These are phyloP conservation scores for Thraustotheca clavata DNA, from an alignment of 352 stramenopile genomes.

Conservation along the genomic window DNA sequence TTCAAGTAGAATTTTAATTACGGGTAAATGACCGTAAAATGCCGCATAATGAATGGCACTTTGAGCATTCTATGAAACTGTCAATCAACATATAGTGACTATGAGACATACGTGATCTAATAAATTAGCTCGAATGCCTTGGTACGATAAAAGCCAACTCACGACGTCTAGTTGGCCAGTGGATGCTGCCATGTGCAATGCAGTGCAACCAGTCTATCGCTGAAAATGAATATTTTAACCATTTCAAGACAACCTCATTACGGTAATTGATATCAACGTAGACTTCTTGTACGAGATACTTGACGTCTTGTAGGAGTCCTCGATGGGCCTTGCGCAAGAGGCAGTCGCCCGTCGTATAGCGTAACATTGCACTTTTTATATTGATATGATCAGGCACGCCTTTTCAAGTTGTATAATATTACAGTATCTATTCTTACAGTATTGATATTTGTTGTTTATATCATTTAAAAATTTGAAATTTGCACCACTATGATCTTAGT, in stretches of 20 bases:
- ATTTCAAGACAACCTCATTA: slow-evolving; percentile 54
- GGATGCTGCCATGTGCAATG: slow-evolving; percentile 32
- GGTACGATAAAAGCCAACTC: slow-evolving; percentile 25
- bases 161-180: slow-evolving; percentile 27
- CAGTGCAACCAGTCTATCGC: slow-evolving; percentile 20
- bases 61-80: neutral
- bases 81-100: neutral
- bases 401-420: too few species aligned
- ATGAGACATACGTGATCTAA: slow-evolving; percentile 4
- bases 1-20: slow-evolving; percentile 10
- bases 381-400: too few species aligned
- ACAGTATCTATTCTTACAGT: too few species aligned
- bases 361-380: neutral
- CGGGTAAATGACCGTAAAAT: slow-evolving; percentile 3
- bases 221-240: neutral
- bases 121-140: neutral
- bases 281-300: slow-evolving; percentile 62
- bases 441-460: too few species aligned
- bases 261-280: slow-evolving; percentile 79
- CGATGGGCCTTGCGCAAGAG: slow-evolving; percentile 79
- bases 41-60: slow-evolving; percentile 3
- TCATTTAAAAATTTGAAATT: too few species aligned
- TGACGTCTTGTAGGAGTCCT: slow-evolving; percentile 69
- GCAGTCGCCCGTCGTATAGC: slow-evolving; percentile 76
- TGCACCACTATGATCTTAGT: too few species aligned